Conservation (phyloP, 2,329 filamentous ascomycete species). For the Tolypocladium tropicale region DNA sequence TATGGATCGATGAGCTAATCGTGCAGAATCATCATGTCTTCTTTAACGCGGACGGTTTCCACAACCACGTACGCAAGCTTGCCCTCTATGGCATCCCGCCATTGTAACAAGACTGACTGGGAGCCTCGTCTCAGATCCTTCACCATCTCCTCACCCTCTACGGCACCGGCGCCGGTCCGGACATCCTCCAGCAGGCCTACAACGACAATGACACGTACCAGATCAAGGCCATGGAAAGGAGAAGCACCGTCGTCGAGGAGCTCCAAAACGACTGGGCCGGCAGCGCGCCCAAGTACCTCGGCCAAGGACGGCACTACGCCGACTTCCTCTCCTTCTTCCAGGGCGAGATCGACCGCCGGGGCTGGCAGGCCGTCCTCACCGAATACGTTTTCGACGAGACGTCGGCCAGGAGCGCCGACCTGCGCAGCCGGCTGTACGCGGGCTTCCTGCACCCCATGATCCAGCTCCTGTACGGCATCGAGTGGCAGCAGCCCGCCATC, state of each 20-base stretch:
- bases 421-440: constrained; percentile 59
- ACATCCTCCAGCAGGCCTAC: constrained; percentile 53
- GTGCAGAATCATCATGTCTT: constrained; percentile 56
- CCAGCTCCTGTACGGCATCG: constrained; percentile 75
- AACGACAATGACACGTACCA: constrained; percentile 59
- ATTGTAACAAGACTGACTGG: neutral
- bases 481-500: constrained; percentile 73
- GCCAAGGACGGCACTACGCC: constrained; percentile 52
- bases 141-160: constrained; percentile 72
- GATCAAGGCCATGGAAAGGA: constrained; percentile 34
- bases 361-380: constrained; percentile 49
- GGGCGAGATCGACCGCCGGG: constrained; percentile 53
- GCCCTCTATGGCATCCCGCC: neutral
- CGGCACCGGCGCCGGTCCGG: constrained; percentile 56
- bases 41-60: constrained; percentile 66
- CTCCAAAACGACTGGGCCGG: constrained; percentile 42
- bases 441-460: constrained; percentile 72
- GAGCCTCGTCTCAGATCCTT: constrained; percentile 34
- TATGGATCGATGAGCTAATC: too few relatives aligned
- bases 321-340: constrained; percentile 73
- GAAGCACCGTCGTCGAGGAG: constrained; percentile 40
- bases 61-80: constrained; percentile 59
- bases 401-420: constrained; percentile 52
- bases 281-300: constrained; percentile 47
- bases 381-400: constrained; percentile 61